These are phyloP conservation scores for Gomphus bonarii DNA, from an alignment of 1,284 basidiomycete species.

Conservation along the genomic window DNA sequence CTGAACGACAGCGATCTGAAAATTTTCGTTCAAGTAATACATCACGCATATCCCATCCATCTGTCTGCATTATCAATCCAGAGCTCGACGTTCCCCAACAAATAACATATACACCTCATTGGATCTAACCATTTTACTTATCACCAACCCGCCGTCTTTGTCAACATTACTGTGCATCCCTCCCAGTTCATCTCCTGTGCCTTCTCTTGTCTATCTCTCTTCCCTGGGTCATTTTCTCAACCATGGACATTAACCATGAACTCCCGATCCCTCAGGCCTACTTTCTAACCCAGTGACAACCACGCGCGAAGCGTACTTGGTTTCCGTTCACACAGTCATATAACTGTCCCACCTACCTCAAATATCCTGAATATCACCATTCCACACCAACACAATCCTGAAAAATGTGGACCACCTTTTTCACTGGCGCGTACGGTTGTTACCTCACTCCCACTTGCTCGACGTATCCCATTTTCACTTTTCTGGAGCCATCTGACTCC, in stretches of 20 bases:
- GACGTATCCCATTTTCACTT: neutral
- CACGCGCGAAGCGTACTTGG: neutral
- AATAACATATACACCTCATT: neutral
- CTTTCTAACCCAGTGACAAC: neutral
- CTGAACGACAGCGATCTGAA: neutral
- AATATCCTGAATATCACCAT: neutral
- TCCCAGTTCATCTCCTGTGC: neutral
- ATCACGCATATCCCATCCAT: neutral
- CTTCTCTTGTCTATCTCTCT: neutral
- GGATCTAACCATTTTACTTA: neutral
- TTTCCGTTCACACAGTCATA: neutral
- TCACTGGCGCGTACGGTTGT: neutral
- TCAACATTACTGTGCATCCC: neutral
- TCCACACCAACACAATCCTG: neutral
- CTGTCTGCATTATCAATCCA: neutral
- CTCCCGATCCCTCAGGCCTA: neutral
- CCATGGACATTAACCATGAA: neutral
- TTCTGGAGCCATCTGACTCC: neutral
- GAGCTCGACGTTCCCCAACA: neutral
- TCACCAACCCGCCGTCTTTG: conserved; percentile 4
- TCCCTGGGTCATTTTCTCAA: neutral
- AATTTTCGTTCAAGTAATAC: neutral
- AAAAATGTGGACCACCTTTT: neutral
- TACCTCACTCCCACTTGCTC: neutral
- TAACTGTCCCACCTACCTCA: neutral